phyloP scores from a whole-genome alignment of 768 basidiomycete species.

The Boletales sp. region DNA sequence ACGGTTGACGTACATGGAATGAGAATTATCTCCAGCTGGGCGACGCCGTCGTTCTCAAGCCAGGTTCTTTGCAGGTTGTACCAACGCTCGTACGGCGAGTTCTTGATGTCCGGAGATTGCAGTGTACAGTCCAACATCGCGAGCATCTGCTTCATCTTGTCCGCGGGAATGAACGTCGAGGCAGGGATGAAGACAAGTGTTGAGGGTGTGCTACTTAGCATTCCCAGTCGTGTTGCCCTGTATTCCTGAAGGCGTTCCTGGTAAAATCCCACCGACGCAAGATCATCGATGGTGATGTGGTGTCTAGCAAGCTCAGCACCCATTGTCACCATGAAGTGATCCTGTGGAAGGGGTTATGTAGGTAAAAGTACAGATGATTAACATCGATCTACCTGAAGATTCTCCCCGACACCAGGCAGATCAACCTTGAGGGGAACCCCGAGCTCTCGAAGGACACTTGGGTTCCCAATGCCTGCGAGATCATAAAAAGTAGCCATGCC shows the following conservation, averaged over 20 bases:
- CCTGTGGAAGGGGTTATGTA: not conserved
- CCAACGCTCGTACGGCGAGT: constrained; percentile 5
- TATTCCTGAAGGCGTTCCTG: not conserved
- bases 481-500: not conserved
- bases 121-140: constrained; percentile 6
- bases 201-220: too few species aligned
- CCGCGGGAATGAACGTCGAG: constrained; percentile 9
- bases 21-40: constrained; percentile 13
- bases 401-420: constrained; percentile 33
- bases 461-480: constrained; percentile 10
- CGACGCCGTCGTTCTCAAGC: too few species aligned
- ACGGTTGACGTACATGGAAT: constrained; percentile 8
- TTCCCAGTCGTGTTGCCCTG: too few species aligned
- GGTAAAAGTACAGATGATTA: too few species aligned
- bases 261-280: constrained; percentile 8
- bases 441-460: not conserved
- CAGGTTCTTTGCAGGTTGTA: constrained; percentile 13
- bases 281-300: constrained; percentile 8
- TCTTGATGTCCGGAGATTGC: constrained; percentile 5
- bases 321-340: constrained; percentile 10
- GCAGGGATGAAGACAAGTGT: too few species aligned
- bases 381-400: constrained; percentile 22
- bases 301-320: constrained; percentile 12
- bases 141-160: constrained; percentile 7
- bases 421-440: constrained; percentile 28